Conservation (phyloP, 192 early-diverging fungal species). For the Martensiomyces pterosporus region DNA sequence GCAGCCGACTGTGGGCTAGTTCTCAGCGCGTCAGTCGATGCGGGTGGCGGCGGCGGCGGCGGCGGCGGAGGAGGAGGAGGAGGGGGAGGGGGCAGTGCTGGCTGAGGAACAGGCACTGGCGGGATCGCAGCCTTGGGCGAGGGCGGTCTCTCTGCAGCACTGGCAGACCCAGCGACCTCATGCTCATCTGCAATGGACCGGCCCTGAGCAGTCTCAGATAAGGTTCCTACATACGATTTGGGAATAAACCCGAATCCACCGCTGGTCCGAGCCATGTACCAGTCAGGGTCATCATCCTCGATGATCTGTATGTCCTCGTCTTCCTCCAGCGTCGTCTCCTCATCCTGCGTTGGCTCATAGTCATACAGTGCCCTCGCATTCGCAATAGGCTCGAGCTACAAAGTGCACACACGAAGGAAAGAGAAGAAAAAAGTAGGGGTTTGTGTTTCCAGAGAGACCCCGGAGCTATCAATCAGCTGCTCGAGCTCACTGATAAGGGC, state of each 20-base stretch:
- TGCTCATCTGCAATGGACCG: too few relatives aligned
- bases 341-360: constrained; percentile 76
- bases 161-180: too few relatives aligned
- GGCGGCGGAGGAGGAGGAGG: constrained; percentile 1
- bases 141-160: too few relatives aligned
- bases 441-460: too few relatives aligned
- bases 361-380: constrained; percentile 71
- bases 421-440: not conserved
- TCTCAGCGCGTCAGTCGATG: not conserved
- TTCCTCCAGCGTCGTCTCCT: constrained; percentile 79
- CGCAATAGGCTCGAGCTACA: constrained; percentile 53
- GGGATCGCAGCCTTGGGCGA: not conserved
- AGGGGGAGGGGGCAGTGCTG: not conserved
- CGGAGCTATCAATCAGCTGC: too few relatives aligned
- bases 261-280: constrained; percentile 81
- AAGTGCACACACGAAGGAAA: not conserved
- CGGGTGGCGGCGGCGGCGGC: constrained; percentile 1
- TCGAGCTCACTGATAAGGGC: too few relatives aligned
- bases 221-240: constrained; percentile 69
- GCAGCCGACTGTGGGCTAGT: too few relatives aligned
- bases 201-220: not conserved
- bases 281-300: constrained; percentile 85
- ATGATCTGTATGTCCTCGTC: constrained; percentile 70
- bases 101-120: constrained; percentile 1
- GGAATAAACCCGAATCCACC: constrained; percentile 79